Conservation (phyloP, 257 asterid species). For the Cinchona pubescens region DNA sequence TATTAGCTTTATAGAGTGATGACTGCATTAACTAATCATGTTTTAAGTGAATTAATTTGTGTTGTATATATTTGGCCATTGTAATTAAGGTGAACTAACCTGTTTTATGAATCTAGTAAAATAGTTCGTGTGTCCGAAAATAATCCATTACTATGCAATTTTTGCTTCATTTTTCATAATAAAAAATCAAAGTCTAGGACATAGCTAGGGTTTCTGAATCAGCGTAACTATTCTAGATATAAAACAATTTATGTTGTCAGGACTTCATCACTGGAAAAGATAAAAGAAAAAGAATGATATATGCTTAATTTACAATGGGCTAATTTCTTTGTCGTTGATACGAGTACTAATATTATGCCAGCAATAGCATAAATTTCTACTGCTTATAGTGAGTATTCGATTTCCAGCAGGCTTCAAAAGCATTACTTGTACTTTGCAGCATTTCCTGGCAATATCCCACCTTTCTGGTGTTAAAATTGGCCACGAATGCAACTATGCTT, state of each 20-base stretch:
- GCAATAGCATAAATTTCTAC: background rate
- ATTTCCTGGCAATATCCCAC: background rate
- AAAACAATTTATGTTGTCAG: background rate
- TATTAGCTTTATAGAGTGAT: too few relatives aligned
- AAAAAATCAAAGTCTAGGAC: background rate
- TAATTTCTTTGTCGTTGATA: background rate
- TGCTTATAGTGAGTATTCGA: too few relatives aligned
- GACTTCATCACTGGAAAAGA: background rate
- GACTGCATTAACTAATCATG: too few relatives aligned
- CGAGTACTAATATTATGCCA: background rate
- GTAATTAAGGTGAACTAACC: too few relatives aligned
- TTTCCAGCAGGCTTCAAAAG: background rate
- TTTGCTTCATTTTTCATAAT: background rate
- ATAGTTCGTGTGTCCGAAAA: background rate
- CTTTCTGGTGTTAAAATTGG: conserved; percentile 3
- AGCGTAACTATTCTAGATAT: background rate
- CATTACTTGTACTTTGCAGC: background rate
- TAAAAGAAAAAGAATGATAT: background rate
- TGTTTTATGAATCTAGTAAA: too few relatives aligned
- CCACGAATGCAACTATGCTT: background rate
- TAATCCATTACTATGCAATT: background rate
- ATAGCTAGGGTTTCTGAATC: background rate
- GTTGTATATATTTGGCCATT: too few relatives aligned
- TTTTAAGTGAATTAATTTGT: too few relatives aligned
- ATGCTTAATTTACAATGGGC: background rate